phyloP scores from a whole-genome alignment of 2,329 filamentous ascomycete genomes.

The Penicillium sp. region DNA sequence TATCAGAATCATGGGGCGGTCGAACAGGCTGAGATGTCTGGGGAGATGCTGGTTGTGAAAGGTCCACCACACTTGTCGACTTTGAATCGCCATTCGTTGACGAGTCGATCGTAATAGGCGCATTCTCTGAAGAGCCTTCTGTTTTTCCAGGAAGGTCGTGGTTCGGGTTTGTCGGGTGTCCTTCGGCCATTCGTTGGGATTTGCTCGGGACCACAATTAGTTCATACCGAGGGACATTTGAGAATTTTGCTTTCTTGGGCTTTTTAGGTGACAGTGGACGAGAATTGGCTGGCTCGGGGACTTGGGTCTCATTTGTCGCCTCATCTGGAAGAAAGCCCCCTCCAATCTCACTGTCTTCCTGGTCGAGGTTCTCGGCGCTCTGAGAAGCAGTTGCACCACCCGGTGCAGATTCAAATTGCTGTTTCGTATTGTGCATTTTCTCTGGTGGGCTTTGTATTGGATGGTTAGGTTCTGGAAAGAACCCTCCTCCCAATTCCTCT shows the following conservation, averaged over 20 bases:
- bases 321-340: conserved; percentile 21
- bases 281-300: not conserved
- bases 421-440: not conserved
- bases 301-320: not conserved
- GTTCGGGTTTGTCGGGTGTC: not conserved
- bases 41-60: conserved; percentile 19
- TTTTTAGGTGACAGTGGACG: not conserved
- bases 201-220: conserved; percentile 29
- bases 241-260: conserved; percentile 1
- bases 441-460: conserved; percentile 4
- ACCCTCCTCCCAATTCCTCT: conserved; percentile 34
- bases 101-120: conserved; percentile 24
- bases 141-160: not conserved
- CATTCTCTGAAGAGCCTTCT: conserved; percentile 18
- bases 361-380: not conserved
- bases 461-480: conserved; percentile 33
- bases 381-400: not conserved
- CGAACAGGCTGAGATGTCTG: conserved; percentile 1
- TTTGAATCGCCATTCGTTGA: conserved; percentile 22
- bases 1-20: conserved; percentile 23
- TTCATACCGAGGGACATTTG: conserved; percentile 22
- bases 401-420: not conserved
- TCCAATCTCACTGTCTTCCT: conserved; percentile 10
- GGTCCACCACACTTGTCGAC: conserved; percentile 23
- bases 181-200: not conserved